Percentiles rank a stretch among this genome's conserved stretches.
Conservation (phyloP, 306 rosid species). For the Prunus persica region DNA sequence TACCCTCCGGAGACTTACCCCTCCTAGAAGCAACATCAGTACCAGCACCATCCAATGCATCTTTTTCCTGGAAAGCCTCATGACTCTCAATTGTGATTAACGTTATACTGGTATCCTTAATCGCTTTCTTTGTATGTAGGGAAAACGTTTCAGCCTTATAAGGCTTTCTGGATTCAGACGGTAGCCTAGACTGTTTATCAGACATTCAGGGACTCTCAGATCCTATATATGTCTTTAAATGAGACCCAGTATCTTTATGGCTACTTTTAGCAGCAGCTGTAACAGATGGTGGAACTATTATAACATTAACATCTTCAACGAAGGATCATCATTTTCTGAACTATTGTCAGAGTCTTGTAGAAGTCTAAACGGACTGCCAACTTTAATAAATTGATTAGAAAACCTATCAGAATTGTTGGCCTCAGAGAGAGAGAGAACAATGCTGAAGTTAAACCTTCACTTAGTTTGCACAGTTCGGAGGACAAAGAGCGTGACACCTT, state of each 20-base stretch:
- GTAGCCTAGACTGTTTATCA: slow-evolving; percentile 28
- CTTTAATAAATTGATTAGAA: slow-evolving; percentile 34
- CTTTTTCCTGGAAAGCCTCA: slow-evolving; percentile 38
- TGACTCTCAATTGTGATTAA: slow-evolving; percentile 19
- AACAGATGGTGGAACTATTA: slow-evolving; percentile 29
- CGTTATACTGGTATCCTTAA: slow-evolving; percentile 21
- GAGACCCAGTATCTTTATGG: slow-evolving; percentile 24
- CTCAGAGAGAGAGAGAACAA: slow-evolving; percentile 10
- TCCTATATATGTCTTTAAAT: slow-evolving; percentile 30
- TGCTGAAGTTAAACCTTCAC: slow-evolving; percentile 49
- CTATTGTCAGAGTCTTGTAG: slow-evolving; percentile 79
- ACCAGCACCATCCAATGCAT: slow-evolving; percentile 29
- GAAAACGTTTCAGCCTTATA: slow-evolving; percentile 32
- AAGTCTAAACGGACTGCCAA: slow-evolving; percentile 69
- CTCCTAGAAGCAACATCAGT: slow-evolving; percentile 30
- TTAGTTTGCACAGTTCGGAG: slow-evolving; percentile 20
- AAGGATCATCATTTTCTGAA: slow-evolving; percentile 51
- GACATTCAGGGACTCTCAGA: slow-evolving; percentile 24
- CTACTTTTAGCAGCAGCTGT: slow-evolving; percentile 32
- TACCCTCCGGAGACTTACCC: slow-evolving; percentile 34
- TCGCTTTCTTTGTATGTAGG: slow-evolving; percentile 30
- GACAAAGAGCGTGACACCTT: slow-evolving; percentile 27
- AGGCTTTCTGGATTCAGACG: slow-evolving; percentile 28
- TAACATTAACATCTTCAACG: slow-evolving; percentile 32
- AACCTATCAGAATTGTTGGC: slow-evolving; percentile 25